phyloP scores from a whole-genome alignment of 164 flowering plant species.

The Vitis rotundifolia region DNA sequence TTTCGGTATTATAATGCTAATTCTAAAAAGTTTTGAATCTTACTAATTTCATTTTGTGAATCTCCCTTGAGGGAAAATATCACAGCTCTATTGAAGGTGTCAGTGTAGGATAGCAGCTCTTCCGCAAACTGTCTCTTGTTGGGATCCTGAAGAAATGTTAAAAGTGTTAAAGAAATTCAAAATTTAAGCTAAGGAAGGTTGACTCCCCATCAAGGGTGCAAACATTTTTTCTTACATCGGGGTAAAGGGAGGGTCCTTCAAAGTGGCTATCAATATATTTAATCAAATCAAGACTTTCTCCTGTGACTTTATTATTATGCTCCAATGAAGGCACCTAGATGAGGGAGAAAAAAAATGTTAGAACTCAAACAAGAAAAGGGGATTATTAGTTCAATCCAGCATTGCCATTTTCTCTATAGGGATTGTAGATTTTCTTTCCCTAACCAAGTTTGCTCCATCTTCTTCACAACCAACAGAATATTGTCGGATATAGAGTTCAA shows the following conservation, averaged over 20 bases:
- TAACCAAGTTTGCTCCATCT: too few species aligned
- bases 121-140: conserved; percentile 72
- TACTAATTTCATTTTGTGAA: conserved; percentile 42
- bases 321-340: conserved; percentile 83
- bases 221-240: conserved; percentile 51
- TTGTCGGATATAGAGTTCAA: too few species aligned
- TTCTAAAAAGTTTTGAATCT: conserved; percentile 11
- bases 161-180: background rate
- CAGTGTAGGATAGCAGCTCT: conserved; percentile 62
- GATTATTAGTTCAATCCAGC: too few species aligned
- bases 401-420: too few species aligned
- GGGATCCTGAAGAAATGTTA: conserved; percentile 48
- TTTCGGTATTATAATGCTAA: too few species aligned
- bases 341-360: too few species aligned
- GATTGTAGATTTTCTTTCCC: too few species aligned
- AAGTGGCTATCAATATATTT: conserved; percentile 73
- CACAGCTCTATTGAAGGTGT: conserved; percentile 42
- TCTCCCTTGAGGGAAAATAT: conserved; percentile 48
- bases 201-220: background rate
- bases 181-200: background rate
- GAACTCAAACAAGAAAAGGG: too few species aligned
- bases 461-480: too few species aligned
- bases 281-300: conserved; percentile 85
- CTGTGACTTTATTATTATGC: conserved; percentile 72
- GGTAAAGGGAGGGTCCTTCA: conserved; percentile 75